These are phyloP conservation scores for Talaromyces sp. DNA, from an alignment of 2,329 filamentous ascomycete genomes.

Conservation along the genomic window DNA sequence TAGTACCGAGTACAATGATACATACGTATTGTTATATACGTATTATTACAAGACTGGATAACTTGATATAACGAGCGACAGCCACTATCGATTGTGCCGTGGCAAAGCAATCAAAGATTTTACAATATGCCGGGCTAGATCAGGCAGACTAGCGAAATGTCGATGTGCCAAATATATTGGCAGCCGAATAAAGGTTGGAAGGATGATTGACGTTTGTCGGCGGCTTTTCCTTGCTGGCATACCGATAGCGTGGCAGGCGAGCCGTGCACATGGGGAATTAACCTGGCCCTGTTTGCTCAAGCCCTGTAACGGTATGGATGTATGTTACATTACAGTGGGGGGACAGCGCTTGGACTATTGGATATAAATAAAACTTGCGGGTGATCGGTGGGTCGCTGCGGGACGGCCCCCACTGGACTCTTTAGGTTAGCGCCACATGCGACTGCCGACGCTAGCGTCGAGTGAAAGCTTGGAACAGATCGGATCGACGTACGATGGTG, in stretches of 20 bases:
- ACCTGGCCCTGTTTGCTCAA: not conserved
- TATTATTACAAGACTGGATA: not conserved
- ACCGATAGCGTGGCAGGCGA: not conserved
- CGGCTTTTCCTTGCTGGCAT: not conserved
- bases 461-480: not conserved
- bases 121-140: not conserved
- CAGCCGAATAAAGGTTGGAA: too few species aligned
- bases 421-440: not conserved
- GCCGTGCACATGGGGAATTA: not conserved
- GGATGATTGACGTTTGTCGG: not conserved
- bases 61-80: not conserved
- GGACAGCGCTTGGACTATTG: not conserved
- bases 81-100: not conserved
- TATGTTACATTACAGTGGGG: not conserved
- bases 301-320: not conserved
- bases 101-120: not conserved
- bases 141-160: not conserved
- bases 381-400: not conserved
- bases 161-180: too few species aligned
- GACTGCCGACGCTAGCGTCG: not conserved
- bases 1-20: not conserved
- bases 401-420: not conserved
- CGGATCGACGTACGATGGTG: not conserved
- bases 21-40: not conserved
- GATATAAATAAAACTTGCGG: not conserved